These are phyloP conservation scores for Chrysopogon serrulatus DNA, from an alignment of 176 grass and related monocot genomes.

Conservation along the genomic window DNA sequence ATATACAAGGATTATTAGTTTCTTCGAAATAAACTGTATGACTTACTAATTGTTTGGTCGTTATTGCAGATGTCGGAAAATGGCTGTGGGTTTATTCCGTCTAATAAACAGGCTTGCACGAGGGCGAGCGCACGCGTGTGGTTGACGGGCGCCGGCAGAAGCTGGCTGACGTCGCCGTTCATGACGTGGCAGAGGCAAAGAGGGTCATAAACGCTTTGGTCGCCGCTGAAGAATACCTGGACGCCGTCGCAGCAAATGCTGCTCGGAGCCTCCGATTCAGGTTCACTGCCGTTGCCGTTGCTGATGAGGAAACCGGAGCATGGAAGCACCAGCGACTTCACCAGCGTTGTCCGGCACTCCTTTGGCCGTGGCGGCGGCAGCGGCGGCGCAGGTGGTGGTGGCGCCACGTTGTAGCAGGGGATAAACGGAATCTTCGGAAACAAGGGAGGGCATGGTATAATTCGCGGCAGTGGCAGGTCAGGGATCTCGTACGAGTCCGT, in stretches of 20 bases:
- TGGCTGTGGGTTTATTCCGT: rapidly evolving
- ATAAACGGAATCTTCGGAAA: neutral
- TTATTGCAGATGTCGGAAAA: neutral
- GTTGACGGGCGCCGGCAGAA: neutral
- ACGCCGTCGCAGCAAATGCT: neutral
- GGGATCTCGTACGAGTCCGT: neutral
- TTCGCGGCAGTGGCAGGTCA: neutral
- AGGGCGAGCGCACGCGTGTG: neutral
- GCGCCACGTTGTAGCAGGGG: neutral
- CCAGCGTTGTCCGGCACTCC: neutral
- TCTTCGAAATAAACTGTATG: neutral
- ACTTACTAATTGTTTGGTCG: neutral
- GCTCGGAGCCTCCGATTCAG: too few species aligned
- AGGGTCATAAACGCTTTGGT: too few species aligned
- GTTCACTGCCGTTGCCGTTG: too few species aligned
- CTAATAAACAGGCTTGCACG: neutral
- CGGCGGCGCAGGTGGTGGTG: too few species aligned
- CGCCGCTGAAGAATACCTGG: neutral
- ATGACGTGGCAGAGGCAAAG: neutral
- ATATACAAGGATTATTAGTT: neutral
- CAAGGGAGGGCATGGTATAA: neutral
- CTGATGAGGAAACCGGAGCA: neutral
- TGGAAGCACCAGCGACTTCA: neutral
- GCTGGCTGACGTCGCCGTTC: neutral
- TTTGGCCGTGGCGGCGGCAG: neutral